Base-by-base conservation (phyloP, 2,329 filamentous ascomycete genomes). In the Alternaria sp. region DNA sequence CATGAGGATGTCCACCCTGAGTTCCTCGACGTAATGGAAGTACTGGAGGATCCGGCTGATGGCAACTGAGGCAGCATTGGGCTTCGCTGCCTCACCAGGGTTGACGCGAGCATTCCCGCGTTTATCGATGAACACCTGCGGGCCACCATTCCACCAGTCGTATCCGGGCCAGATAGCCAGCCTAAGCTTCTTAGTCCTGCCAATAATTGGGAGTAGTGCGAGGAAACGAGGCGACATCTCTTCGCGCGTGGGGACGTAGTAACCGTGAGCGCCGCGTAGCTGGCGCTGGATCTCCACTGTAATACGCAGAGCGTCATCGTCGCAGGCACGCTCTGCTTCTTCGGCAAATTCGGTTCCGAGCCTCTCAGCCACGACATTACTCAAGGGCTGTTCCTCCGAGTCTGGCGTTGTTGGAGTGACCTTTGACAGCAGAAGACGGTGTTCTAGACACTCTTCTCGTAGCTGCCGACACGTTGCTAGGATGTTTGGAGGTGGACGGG, bases 201-300 rank as follows among this genome's bases (percentile, higher is more conserved):
- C 26, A 36, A 76, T 64, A 1, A 73, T 52, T 4, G 74, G 74
- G 2, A 73, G 47, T 9, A 77, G 26, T 5, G 66, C 67, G n/a
- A 74, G 26, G 36, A 78, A 75, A 1, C 68, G 71, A 40, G 74
- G 76, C 8, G 76, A 78, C 1, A 71, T 52, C 11, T 66, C 57
- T 10, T 69, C 61, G 13, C 75, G 74, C 2, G 44, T 32, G 2
- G 74, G 74, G 6, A 69, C 32, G 40, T 63, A 69, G 55, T 66
- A 74, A 2, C 74, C 73, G 40, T 71, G 68, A 2, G 40, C 25
- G 1, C 65, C 62, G 9, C 66, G 71, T n/a, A 66, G 59, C 4
- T 25, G 44, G 44, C 69, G 57, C 28, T 67, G 61, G 5, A 74
- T 65, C 43, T 77, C 72, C 15, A 78, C 23, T 0, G 76, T 77